Evolutionary conservation across 106 monocot genomes (phyloP), one percentile per base, ranked within the genome.

Genomic region (Dioscorea alata): DNA sequence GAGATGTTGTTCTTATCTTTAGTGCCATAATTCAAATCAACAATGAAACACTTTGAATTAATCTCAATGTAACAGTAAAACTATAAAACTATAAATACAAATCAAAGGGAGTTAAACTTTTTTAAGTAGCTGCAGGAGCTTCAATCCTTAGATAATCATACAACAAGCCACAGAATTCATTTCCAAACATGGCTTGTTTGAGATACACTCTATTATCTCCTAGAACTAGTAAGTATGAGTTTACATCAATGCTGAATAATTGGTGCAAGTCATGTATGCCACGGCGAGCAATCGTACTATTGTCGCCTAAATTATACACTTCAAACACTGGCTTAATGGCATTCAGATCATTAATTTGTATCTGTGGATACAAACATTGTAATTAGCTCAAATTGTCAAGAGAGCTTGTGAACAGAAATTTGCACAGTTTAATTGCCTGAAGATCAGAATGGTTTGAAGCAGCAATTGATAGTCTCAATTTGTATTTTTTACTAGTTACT

Each of bases 381-480:
- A 15, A 56, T 18, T 56, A 56, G 15, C 15, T 56, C 13, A 56
- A 56, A 56, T 42, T 42, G 42, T 42, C 0, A 42, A 42, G 6
- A 6, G 42, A 56, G 15, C 28, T 18, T 18, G 12, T 0, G 10
- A 56, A 56, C 13, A 56, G n/a, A 13, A 18, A 18, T 18, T 2
- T 18, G 54, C 15, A 28, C 28, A 18, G 15, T 19, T 18, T 19
- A 56, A 13, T 56, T 15, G 18, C 54, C 54, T 56, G 54, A 56
- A 4, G 16, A 19, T 56, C 54, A 56, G 54, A 56, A 56, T 56
- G 54, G 19, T 56, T 56, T 56, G 54, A 56, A 56, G 54, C 54
- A 56, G 54, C 54, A 18, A 56, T 56, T 56, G 54, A 56, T 14
- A 42, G 54, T 56, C 54, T 56, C 54, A 56, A 56, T 19, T 56